phyloP scores from a whole-genome alignment of 345 rosid genomes.

The Triadica sebifera region DNA sequence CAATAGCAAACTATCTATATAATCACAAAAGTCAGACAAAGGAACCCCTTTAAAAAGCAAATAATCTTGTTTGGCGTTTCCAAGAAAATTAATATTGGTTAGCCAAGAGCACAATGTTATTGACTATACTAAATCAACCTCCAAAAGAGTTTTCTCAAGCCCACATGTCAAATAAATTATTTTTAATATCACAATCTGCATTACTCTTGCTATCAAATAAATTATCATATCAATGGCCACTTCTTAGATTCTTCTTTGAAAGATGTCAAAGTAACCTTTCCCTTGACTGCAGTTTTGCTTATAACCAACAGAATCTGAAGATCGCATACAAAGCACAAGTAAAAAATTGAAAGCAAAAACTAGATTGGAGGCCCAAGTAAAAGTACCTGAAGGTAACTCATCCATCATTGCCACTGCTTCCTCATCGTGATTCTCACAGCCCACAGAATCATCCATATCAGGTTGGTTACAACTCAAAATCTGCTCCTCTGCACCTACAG shows the following conservation, averaged over 20 bases:
- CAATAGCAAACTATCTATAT: neutral
- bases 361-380: neutral
- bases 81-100: no score
- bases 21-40: no score
- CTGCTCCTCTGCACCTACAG: conserved; percentile 76
- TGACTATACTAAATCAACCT: no score
- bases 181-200: neutral
- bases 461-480: conserved; percentile 62
- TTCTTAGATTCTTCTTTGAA: neutral
- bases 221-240: neutral
- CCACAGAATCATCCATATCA: conserved; percentile 79
- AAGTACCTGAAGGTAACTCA: conserved; percentile 70
- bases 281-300: neutral
- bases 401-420: conserved; percentile 83
- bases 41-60: no score
- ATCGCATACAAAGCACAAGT: neutral
- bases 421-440: conserved; percentile 75
- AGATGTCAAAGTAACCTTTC: neutral
- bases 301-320: neutral
- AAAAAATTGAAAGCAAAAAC: neutral
- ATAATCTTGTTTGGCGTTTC: no score
- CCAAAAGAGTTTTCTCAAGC: no score
- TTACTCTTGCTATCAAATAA: neutral
- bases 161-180: neutral
- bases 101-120: no score